Evolutionary conservation across 768 basidiomycete species (phyloP).

Genomic region (Tylopilus vinaceipallidus): DNA sequence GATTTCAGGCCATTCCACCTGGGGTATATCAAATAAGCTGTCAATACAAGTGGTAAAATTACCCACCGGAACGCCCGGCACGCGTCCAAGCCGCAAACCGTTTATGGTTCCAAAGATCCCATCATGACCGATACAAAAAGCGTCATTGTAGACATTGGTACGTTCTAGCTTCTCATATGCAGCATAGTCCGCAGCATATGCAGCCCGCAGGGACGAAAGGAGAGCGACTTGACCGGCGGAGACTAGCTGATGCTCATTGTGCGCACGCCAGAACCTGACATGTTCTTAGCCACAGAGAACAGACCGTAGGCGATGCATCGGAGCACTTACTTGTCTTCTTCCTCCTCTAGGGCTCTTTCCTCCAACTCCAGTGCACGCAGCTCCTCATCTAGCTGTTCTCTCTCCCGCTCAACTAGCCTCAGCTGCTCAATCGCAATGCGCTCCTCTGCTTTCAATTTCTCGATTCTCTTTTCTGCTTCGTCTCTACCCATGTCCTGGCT

Average conservation of each 20-base stretch:
- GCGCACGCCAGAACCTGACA: conserved; percentile 75
- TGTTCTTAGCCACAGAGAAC: conserved; percentile 4
- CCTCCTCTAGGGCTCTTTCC: conserved; percentile 73
- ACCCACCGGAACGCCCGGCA: conserved; percentile 77
- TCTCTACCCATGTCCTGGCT: conserved; percentile 57
- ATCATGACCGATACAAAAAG: conserved; percentile 93
- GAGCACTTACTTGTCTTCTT: conserved; percentile 75
- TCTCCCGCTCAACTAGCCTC: conserved; percentile 72
- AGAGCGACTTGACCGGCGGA: conserved; percentile 67
- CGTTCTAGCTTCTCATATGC: conserved; percentile 83
- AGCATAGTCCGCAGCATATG: conserved; percentile 73
- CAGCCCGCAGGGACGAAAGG: conserved; percentile 68
- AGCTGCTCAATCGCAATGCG: conserved; percentile 69
- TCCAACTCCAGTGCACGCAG: conserved; percentile 68
- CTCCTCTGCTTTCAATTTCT: conserved; percentile 68
- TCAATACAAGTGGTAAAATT: neutral
- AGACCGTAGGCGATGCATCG: neutral
- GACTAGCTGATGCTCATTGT: conserved; percentile 69
- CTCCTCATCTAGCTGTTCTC: conserved; percentile 72
- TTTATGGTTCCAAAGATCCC: conserved; percentile 98
- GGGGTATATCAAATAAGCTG: conserved; percentile 12
- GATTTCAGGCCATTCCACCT: conserved; percentile 99
- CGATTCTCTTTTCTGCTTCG: conserved; percentile 71
- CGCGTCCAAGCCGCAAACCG: conserved; percentile 85
- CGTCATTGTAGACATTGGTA: conserved; percentile 94